These are phyloP conservation scores for Chalciporus chontae DNA, from an alignment of 768 basidiomycete species.

Conservation along the genomic window DNA sequence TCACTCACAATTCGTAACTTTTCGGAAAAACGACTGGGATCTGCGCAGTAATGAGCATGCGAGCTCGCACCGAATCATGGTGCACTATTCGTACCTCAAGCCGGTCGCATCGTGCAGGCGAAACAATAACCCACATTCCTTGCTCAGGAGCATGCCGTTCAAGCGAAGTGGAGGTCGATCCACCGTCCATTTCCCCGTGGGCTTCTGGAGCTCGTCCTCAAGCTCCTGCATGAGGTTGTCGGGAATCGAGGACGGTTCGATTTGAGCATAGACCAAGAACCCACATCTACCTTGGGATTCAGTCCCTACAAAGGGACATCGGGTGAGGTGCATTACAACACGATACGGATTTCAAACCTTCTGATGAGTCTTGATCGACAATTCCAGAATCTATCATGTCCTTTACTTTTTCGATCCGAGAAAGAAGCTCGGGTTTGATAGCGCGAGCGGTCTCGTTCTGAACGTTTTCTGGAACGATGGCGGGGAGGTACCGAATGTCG, in stretches of 20 bases:
- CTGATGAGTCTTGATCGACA: slow-evolving; percentile 49
- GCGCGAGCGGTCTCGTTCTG: slow-evolving; percentile 58
- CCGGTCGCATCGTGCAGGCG: slow-evolving; percentile 66
- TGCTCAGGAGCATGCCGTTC: slow-evolving; percentile 68
- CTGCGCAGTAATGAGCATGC: slow-evolving; percentile 26
- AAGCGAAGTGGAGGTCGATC: slow-evolving; percentile 53
- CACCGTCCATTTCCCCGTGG: slow-evolving; percentile 66
- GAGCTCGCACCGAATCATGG: neutral
- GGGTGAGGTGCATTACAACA: neutral
- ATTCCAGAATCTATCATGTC: slow-evolving; percentile 64
- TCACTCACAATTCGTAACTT: slow-evolving; percentile 61
- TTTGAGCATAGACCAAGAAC: slow-evolving; percentile 64
- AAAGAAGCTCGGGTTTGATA: slow-evolving; percentile 56
- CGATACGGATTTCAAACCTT: slow-evolving; percentile 22
- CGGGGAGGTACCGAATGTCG: slow-evolving; percentile 65
- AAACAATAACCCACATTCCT: slow-evolving; percentile 74
- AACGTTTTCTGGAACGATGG: slow-evolving; percentile 53
- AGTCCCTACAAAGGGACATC: slow-evolving; percentile 38
- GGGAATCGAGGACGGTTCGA: slow-evolving; percentile 53
- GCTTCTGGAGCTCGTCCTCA: slow-evolving; percentile 70
- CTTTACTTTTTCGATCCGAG: slow-evolving; percentile 56
- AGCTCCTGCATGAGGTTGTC: slow-evolving; percentile 59
- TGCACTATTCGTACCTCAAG: slow-evolving; percentile 48
- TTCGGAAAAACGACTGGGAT: slow-evolving; percentile 65
- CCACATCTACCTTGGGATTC: slow-evolving; percentile 50